Conservation (phyloP, 495 filamentous ascomycete genomes). For the Xylaria intraflava region DNA sequence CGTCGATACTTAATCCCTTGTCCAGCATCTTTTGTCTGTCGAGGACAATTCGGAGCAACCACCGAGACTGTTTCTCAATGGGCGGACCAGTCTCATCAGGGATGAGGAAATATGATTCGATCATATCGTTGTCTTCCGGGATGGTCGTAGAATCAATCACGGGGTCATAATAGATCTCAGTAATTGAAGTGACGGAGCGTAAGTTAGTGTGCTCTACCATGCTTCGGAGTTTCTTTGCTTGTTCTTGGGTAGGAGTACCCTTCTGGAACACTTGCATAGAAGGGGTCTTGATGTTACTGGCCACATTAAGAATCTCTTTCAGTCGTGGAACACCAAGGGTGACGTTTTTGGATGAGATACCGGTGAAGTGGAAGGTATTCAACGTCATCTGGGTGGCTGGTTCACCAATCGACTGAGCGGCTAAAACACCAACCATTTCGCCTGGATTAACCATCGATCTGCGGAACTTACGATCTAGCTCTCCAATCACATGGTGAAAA, state of each 20-base stretch:
- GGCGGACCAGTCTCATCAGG: conserved; percentile 72
- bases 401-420: conserved; percentile 97
- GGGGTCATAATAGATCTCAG: conserved; percentile 96
- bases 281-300: conserved; percentile 96
- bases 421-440: conserved; percentile 98
- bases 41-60: conserved; percentile 90
- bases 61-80: conserved; percentile 75
- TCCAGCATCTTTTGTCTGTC: conserved; percentile 90
- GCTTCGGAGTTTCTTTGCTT: conserved; percentile 78
- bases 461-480: conserved; percentile 79
- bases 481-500: conserved; percentile 87
- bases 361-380: conserved; percentile 99
- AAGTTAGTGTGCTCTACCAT: conserved; percentile 92
- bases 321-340: conserved; percentile 97
- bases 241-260: conserved; percentile 58
- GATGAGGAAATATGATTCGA: conserved; percentile 95
- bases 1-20: conserved; percentile 84
- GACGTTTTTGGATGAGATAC: conserved; percentile 99
- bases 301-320: conserved; percentile 98
- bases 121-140: conserved; percentile 82
- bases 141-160: conserved; percentile 81
- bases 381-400: conserved; percentile 99
- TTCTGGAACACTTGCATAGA: conserved; percentile 92
- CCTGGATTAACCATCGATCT: conserved; percentile 77
- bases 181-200: conserved; percentile 80